These are phyloP conservation scores for Gossypium australe DNA, from an alignment of 345 rosid genomes.

Conservation along the genomic window DNA sequence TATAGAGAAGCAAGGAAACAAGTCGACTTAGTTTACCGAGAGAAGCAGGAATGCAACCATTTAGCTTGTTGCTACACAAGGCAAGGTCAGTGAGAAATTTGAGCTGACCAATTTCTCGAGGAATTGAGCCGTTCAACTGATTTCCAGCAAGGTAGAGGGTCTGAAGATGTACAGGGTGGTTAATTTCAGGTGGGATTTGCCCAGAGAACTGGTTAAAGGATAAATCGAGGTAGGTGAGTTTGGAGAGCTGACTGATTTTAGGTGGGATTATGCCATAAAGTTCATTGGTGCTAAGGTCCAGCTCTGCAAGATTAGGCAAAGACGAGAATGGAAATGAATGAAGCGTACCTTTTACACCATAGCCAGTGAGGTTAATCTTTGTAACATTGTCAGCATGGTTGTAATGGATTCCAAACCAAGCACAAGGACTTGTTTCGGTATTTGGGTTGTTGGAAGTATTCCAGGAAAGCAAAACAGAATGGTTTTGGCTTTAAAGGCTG, in stretches of 20 bases:
- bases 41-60: too few species aligned
- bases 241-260: conserved; percentile 14
- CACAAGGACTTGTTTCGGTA: background rate
- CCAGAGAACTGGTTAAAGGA: background rate
- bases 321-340: conserved; percentile 13
- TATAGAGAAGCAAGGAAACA: too few species aligned
- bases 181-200: too few species aligned
- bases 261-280: conserved; percentile 16
- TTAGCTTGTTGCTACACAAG: too few species aligned
- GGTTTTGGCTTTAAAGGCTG: conserved; percentile 12
- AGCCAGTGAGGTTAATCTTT: background rate
- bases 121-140: too few species aligned
- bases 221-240: conserved; percentile 19
- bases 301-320: conserved; percentile 8
- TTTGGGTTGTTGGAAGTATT: background rate
- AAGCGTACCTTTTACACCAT: conserved; percentile 16
- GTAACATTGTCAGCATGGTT: background rate
- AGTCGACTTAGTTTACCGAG: too few species aligned
- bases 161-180: too few species aligned
- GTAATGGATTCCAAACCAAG: conserved; percentile 9
- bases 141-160: too few species aligned
- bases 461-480: conserved; percentile 11
- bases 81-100: too few species aligned
- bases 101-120: too few species aligned
- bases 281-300: conserved; percentile 10